Evolutionary conservation across 495 filamentous ascomycete species (phyloP), one percentile per base, ranked within the genome.

Genomic region (Aspergillus egyptiacus): DNA sequence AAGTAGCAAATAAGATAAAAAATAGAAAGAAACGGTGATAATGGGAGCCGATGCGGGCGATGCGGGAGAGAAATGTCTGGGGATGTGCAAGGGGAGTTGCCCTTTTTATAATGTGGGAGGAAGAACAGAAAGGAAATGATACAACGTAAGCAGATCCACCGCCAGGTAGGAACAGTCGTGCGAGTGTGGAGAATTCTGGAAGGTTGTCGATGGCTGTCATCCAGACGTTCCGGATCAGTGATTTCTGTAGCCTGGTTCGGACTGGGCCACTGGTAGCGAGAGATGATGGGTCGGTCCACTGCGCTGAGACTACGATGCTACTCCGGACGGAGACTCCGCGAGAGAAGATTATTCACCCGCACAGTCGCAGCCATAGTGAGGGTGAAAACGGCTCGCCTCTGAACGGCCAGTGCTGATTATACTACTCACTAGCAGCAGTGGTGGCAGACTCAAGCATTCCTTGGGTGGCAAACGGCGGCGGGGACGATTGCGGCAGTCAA

Each of bases 181-280:
- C 9, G 11, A 4, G 3, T 46, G 42, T 46, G 43, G 43, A 36
- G 43, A 46, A 46, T 36, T 34, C 48, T 37, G 41, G 48, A 40
- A 43, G 31, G 45, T 10, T 34, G 34, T 49, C 19, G 14, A 31
- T 25, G 31, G 17, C 19, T 46, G 43, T 46, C 41, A 44, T 44
- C 41, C 41, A 44, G 41, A 44, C 5, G 23, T 33, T 44, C 9
- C 41, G 15, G 28, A 20, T 31, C n/a, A n/a, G n/a, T n/a, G n/a
- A n/a, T n/a, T n/a, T n/a, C 41, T 31, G 19, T 22, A 39, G n/a
- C 9, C 36, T 6, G 36, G 36, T 33, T 33, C n/a, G n/a, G n/a
- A n/a, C n/a, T n/a, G n/a, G n/a, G n/a, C n/a, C n/a, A n/a, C n/a
- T 44, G 41, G 41, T 44, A 44, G 28, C 41, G 28, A 44, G 28